Evolutionary conservation across 768 basidiomycete genomes (phyloP), one percentile per base, ranked within the genome.

Genomic region (Tricholoma saponaceum): DNA sequence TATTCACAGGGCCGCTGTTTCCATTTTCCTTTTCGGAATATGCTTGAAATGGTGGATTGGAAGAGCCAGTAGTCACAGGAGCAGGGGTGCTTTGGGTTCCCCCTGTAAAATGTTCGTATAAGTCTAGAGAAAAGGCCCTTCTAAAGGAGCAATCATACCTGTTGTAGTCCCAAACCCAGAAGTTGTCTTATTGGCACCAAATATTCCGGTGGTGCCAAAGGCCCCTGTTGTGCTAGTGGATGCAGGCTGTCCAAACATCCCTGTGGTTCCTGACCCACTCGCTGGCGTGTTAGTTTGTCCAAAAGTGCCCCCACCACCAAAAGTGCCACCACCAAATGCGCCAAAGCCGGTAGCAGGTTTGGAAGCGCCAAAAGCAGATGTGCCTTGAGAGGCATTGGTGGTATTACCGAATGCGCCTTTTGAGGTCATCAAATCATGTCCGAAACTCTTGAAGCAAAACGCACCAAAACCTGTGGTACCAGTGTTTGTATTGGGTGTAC

Each of bases 321-420:
- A 81, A 35, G 79, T 66, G 64, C 74, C 70, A 30, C 77, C 71
- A 56, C 84, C 80, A 69, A 91, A 91, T 58, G 86, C 81, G 64
- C 90, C 88, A 71, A 94, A 92, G 12, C 87, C 90, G 10, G 83
- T 76, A 4, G 85, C 68, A 39, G 89, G 88, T 66, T 92, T 92
- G 28, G 85, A 69, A 46, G 75, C 79, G 35, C 86, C 87, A 59
- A 92, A 92, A 41, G 83, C 70, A 54, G 81, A 73, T 41, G 71
- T 73, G 37, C 66, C 71, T 55, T 67, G 73, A 12, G 75, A 61
- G 30, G 74, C 64, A 61, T 71, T 81, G 62, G 66, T 53, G 50
- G 62, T 60, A 16, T 72, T 74, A 69, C 66, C 66, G 53, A 84
- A 83, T 56, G 78, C 76, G 65, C 81, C 82, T 82, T n/a, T 56